Evolutionary conservation across 257 asterid genomes (phyloP).

Genomic region (Coffea eugenioides): DNA sequence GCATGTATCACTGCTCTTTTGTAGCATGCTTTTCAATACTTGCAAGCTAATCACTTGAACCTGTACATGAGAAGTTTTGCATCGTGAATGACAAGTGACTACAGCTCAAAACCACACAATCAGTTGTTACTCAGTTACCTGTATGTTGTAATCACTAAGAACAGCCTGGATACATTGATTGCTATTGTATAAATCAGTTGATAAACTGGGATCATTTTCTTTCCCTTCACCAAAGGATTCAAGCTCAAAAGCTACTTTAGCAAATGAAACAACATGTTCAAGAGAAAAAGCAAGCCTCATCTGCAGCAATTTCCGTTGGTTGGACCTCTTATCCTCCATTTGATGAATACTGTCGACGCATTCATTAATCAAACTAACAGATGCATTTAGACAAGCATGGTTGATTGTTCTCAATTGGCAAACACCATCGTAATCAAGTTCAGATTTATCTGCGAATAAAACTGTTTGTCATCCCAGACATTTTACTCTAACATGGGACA

Average conservation of each 20-base stretch:
- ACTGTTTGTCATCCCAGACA: conserved; percentile 20
- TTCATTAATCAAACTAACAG: conserved; percentile 49
- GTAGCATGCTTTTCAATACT: conserved; percentile 64
- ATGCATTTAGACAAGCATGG: conserved; percentile 70
- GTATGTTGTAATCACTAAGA: conserved; percentile 64
- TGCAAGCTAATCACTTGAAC: conserved; percentile 86
- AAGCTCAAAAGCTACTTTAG: conserved; percentile 57
- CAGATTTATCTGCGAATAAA: conserved; percentile 53
- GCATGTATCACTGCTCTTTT: conserved; percentile 49
- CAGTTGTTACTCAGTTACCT: conserved; percentile 45
- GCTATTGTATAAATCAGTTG: conserved; percentile 52
- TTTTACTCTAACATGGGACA: conserved; percentile 8
- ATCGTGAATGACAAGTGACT: conserved; percentile 3
- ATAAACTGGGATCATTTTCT: conserved; percentile 49
- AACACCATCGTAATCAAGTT: conserved; percentile 47
- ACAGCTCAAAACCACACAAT: not conserved
- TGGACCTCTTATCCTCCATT: conserved; percentile 57
- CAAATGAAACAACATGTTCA: conserved; percentile 57
- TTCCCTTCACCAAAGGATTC: conserved; percentile 42
- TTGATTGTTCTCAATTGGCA: conserved; percentile 43
- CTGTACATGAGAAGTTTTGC: conserved; percentile 41
- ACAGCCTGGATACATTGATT: conserved; percentile 49
- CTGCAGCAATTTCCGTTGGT: conserved; percentile 57
- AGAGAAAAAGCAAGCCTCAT: conserved; percentile 75
- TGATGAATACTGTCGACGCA: conserved; percentile 69